Evolutionary conservation across 2,329 filamentous ascomycete species (phyloP).

Genomic region (Catunica adiposa): DNA sequence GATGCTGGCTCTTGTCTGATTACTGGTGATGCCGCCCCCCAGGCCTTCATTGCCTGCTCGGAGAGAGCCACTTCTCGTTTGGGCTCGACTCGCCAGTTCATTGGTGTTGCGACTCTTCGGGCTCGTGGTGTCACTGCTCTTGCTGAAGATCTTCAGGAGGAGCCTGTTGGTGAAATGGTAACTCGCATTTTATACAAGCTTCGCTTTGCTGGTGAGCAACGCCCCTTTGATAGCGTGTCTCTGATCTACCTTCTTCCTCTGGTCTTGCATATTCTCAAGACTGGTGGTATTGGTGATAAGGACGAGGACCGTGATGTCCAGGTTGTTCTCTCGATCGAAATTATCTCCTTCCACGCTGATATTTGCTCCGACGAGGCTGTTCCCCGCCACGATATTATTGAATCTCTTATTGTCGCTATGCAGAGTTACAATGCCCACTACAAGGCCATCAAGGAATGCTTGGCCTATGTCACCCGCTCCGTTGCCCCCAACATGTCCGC

Average conservation of each 20-base stretch:
- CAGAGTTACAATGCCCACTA: constrained; percentile 84
- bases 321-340: constrained; percentile 72
- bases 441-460: constrained; percentile 83
- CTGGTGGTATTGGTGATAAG: constrained; percentile 57
- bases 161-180: constrained; percentile 68
- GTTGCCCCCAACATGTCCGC: constrained; percentile 64
- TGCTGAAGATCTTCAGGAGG: constrained; percentile 53
- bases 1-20: constrained; percentile 67
- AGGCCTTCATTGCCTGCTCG: constrained; percentile 65
- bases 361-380: constrained; percentile 59
- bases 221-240: constrained; percentile 80
- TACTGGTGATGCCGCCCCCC: constrained; percentile 61
- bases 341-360: constrained; percentile 75
- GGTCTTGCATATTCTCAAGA: constrained; percentile 59
- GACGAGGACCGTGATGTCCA: constrained; percentile 78
- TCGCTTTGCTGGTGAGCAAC: constrained; percentile 77
- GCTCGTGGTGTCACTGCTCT: constrained; percentile 59
- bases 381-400: constrained; percentile 58
- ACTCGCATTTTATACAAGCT: constrained; percentile 83
- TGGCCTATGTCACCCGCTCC: constrained; percentile 70
- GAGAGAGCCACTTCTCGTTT: constrained; percentile 58
- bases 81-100: constrained; percentile 60
- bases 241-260: constrained; percentile 77
- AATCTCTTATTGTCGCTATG: constrained; percentile 63
- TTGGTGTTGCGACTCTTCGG: constrained; percentile 74